phyloP scores from a whole-genome alignment of 179 eudicot species.

The Silene noctiflora region DNA sequence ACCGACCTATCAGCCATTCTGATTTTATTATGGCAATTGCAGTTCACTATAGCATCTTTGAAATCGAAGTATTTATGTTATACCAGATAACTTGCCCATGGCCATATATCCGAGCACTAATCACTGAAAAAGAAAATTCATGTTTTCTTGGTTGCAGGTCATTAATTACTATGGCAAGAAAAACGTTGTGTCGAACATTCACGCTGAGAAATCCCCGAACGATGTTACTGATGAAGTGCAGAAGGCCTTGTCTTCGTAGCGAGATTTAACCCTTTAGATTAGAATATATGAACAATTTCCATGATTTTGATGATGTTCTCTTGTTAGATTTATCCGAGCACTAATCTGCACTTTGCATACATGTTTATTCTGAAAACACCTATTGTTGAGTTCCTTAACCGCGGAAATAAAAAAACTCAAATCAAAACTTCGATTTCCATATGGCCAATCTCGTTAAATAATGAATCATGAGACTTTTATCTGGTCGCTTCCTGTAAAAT shows the following conservation, averaged over 20 bases:
- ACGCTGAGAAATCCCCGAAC: slow-evolving; percentile 75
- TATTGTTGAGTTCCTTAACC: background rate
- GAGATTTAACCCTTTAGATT: background rate
- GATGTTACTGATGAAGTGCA: slow-evolving; percentile 65
- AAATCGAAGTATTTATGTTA: background rate
- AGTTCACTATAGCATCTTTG: too few relatives aligned
- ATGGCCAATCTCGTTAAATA: too few relatives aligned
- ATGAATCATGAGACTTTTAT: too few relatives aligned
- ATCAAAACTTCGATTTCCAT: too few relatives aligned
- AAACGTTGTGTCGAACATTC: slow-evolving; percentile 58
- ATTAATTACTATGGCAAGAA: slow-evolving; percentile 70
- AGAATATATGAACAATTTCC: slow-evolving; percentile 1
- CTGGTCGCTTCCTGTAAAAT: too few relatives aligned
- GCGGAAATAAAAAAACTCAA: background rate
- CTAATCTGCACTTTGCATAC: background rate
- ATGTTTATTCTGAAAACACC: background rate
- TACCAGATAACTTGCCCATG: background rate
- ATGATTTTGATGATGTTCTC: slow-evolving; percentile 18
- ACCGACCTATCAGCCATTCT: too few relatives aligned
- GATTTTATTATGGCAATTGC: too few relatives aligned
- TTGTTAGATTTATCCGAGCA: slow-evolving; percentile 3
- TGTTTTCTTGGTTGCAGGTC: slow-evolving; percentile 45
- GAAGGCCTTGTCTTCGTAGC: slow-evolving; percentile 59
- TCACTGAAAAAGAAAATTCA: background rate
- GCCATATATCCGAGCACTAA: background rate